These are phyloP conservation scores for Heracleum sosnowskyi DNA, from an alignment of 129 eudicot species.

Conservation along the genomic window DNA sequence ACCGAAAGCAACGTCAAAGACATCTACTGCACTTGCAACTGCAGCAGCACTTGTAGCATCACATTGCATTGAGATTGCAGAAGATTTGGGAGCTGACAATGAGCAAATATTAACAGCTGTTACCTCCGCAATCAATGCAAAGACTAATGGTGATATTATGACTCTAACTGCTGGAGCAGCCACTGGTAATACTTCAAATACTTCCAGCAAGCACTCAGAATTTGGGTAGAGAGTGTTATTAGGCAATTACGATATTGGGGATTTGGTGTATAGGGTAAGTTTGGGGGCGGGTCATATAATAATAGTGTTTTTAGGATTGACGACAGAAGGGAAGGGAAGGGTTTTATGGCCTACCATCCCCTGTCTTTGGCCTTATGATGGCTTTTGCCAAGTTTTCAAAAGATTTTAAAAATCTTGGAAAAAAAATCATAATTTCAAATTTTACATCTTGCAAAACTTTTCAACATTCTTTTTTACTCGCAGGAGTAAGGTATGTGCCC, in stretches of 20 bases:
- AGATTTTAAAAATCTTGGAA: no score
- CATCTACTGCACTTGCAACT: constrained; percentile 66
- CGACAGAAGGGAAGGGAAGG: no score
- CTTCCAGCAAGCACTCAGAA: not conserved
- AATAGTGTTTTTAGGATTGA: not conserved
- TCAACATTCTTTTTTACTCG: not conserved
- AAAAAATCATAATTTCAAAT: no score
- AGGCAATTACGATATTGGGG: not conserved
- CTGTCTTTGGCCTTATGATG: not conserved
- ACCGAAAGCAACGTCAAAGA: constrained; percentile 30
- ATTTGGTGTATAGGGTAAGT: not conserved
- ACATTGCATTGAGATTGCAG: constrained; percentile 88
- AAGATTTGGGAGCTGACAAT: constrained; percentile 84
- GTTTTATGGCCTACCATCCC: not conserved
- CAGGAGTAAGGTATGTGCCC: not conserved
- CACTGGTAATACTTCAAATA: constrained; percentile 41
- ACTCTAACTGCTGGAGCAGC: constrained; percentile 95
- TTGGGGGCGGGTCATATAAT: no score
- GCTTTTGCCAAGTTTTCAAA: not conserved
- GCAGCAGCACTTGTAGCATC: constrained; percentile 95
- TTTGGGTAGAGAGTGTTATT: not conserved
- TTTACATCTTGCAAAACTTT: not conserved
- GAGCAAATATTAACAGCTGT: constrained; percentile 67
- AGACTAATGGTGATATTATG: constrained; percentile 91
- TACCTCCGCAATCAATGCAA: constrained; percentile 63